Evolutionary conservation across 768 basidiomycete genomes (phyloP).

Genomic region (Fibroporia radiculosa): DNA sequence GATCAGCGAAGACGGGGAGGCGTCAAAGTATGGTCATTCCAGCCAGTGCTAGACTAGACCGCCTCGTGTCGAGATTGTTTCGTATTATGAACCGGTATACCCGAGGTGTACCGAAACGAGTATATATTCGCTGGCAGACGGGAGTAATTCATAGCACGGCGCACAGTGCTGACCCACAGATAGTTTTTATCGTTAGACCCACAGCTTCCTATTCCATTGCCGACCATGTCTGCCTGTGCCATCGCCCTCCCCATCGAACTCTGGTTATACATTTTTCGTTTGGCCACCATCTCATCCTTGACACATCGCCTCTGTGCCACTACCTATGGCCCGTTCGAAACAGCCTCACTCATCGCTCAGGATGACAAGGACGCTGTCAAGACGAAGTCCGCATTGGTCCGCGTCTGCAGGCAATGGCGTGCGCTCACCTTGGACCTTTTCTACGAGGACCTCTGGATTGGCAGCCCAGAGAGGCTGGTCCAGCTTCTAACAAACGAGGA

Average conservation of each 20-base stretch:
- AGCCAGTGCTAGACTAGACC: not conserved
- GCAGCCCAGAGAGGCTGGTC: slow-evolving; percentile 22
- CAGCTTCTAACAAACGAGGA: slow-evolving; percentile 19
- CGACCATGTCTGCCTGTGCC: not conserved
- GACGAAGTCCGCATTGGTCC: slow-evolving; percentile 35
- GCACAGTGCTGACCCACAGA: not conserved
- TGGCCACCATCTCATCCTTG: slow-evolving; percentile 27
- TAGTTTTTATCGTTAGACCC: not conserved
- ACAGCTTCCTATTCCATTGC: not conserved
- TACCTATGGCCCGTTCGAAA: slow-evolving; percentile 43
- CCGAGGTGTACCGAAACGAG: not conserved
- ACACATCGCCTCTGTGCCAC: slow-evolving; percentile 24
- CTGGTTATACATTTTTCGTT: slow-evolving; percentile 22
- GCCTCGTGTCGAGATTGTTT: not conserved
- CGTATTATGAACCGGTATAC: not conserved
- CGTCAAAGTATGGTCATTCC: slow-evolving; percentile 16
- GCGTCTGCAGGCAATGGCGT: slow-evolving; percentile 56
- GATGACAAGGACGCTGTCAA: slow-evolving; percentile 24
- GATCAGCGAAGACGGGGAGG: slow-evolving; percentile 19
- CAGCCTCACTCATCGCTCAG: slow-evolving; percentile 15
- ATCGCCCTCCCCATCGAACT: slow-evolving; percentile 15
- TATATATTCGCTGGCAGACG: not conserved
- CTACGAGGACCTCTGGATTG: slow-evolving; percentile 47
- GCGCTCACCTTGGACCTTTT: slow-evolving; percentile 36
- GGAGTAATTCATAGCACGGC: not conserved